Evolutionary conservation across 2,329 filamentous ascomycete species (phyloP), one percentile per base, ranked within the genome.

Genomic region (Arthrocladium fulminans): DNA sequence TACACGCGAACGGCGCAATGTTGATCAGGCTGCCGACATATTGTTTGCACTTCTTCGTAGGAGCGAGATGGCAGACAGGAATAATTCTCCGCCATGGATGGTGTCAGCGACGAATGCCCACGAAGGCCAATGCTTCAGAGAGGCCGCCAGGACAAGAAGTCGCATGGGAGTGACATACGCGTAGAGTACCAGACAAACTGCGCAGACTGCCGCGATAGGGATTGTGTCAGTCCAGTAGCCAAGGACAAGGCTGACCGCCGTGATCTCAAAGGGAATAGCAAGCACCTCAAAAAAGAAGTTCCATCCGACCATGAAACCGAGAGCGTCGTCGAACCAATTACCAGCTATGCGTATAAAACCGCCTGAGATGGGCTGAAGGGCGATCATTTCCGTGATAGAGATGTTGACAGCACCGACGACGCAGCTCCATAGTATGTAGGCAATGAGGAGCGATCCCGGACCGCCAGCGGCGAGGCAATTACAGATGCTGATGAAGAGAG

Each of bases 1-100:
- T 83, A 85, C 68, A 73, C 83, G 50, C 79, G 71, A n/a, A 86
- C 81, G 1, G 79, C 79, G 47, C 86, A 39, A 86, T 55, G 56
- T 87, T 87, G 66, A 87, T 69, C 3, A 69, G 47, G 22, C 70
- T 73, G 51, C n/a, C n/a, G 32, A 51, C 19, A 39, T 24, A 15
- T 12, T 6, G 12, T 52, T 30, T 35, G 45, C 13, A 38, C 17
- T 6, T 15, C n/a, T n/a, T n/a, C n/a, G n/a, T n/a, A n/a, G n/a
- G n/a, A n/a, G n/a, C n/a, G n/a, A n/a, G n/a, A n/a, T n/a, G n/a
- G n/a, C n/a, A n/a, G n/a, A n/a, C n/a, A n/a, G n/a, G n/a, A n/a
- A n/a, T n/a, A n/a, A n/a, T n/a, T n/a, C n/a, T n/a, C n/a, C n/a
- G n/a, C n/a, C n/a, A n/a, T n/a, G n/a, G n/a, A n/a, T n/a, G n/a